Percentiles rank a stretch among this genome's conserved stretches.
These are phyloP conservation scores for Globisporangium nodosum DNA, from an alignment of 352 stramenopile genomes.

Conservation along the genomic window DNA sequence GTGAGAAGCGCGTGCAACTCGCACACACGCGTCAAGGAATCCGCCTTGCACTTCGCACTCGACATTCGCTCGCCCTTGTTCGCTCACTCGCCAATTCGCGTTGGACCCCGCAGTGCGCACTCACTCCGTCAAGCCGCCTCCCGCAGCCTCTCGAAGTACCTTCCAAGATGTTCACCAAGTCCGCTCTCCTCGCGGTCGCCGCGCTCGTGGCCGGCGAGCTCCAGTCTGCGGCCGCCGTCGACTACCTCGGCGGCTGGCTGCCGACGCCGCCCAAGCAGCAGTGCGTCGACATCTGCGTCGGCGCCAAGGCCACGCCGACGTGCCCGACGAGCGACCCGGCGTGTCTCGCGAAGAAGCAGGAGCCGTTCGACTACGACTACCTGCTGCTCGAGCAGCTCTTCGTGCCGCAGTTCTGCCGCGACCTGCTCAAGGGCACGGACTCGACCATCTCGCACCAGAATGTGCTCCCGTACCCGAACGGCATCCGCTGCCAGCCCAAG, in stretches of 20 bases:
- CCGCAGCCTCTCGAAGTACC: no score
- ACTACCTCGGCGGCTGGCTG: constrained; percentile 64
- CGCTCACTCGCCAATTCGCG: no score
- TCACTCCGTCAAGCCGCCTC: no score
- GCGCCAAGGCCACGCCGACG: constrained; percentile 48
- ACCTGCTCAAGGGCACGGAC: constrained; percentile 66
- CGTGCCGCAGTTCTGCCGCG: constrained; percentile 78
- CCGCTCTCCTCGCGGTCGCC: no score
- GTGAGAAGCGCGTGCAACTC: background rate
- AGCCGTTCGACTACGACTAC: background rate
- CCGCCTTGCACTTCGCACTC: no score
- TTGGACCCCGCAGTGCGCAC: no score
- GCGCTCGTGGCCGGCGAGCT: background rate
- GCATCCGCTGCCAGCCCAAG: constrained; percentile 36
- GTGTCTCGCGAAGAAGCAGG: constrained; percentile 58
- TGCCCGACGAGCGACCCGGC: constrained; percentile 47
- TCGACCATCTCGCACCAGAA: constrained; percentile 79
- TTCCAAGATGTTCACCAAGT: no score
- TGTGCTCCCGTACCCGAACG: constrained; percentile 56
- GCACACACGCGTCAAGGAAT: background rate
- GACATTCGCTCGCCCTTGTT: no score
- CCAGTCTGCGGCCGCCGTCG: constrained; percentile 21
- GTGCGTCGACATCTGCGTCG: constrained; percentile 74
- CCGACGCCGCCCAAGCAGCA: constrained; percentile 34
- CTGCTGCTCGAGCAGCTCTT: constrained; percentile 57